phyloP scores from a whole-genome alignment of 148 eudicot species.

The Mesembryanthemum crystallinum region DNA sequence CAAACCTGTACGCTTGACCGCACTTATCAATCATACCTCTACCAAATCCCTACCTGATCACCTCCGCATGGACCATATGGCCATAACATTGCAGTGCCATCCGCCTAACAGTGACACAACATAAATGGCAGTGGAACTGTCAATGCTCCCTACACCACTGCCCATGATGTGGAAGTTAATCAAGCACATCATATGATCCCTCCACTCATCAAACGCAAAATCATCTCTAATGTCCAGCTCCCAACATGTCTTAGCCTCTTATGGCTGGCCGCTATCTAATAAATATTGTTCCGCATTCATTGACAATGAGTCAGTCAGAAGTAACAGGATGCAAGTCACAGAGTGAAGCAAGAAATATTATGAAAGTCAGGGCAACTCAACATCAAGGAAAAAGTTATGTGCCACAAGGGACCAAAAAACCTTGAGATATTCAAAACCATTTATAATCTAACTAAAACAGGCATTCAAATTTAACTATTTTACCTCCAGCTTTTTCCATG shows the following conservation, averaged over 20 bases:
- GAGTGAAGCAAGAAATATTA: background rate
- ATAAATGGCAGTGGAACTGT: background rate
- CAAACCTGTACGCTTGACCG: background rate
- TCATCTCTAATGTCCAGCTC: background rate
- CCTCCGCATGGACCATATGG: background rate
- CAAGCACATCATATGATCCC: background rate
- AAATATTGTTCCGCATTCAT: background rate
- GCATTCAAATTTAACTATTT: no score
- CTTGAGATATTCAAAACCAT: background rate
- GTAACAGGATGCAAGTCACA: background rate
- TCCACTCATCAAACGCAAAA: background rate
- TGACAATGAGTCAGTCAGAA: background rate
- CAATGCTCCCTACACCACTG: background rate
- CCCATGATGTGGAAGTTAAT: background rate
- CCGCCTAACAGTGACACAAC: background rate
- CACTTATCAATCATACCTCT: background rate
- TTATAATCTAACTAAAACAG: background rate
- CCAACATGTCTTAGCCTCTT: background rate
- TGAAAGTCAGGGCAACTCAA: background rate
- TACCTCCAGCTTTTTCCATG: conserved; percentile 73
- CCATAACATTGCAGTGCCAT: background rate
- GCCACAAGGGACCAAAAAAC: background rate
- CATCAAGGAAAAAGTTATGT: background rate
- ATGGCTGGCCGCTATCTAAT: background rate
- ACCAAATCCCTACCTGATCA: background rate